Evolutionary conservation across 768 basidiomycete species (phyloP), one percentile per base, ranked within the genome.

Genomic region (Leccinum rimulosum): DNA sequence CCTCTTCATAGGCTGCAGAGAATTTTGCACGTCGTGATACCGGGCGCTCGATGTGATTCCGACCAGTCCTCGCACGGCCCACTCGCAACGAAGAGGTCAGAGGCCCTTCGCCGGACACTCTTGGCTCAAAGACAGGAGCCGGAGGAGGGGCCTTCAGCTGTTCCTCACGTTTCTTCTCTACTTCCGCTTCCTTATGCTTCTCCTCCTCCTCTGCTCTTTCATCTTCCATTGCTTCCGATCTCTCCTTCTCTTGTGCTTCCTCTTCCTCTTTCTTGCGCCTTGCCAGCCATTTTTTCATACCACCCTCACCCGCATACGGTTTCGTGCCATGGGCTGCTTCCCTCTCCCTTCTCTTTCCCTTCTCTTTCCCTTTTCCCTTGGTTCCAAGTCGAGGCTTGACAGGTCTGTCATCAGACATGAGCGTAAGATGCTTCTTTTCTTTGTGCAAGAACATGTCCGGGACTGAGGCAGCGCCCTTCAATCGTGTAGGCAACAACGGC

Each of bases 261-360:
- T 82, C 78, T 45, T 77, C 82, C 67, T 88, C 87, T 61, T 77
- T 73, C 66, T 81, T 82, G 52, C 85, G 77, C 63, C 83, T 80
- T 22, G 87, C 85, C 40, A 91, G 71, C 70, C 89, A 74, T 67
- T 87, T 91, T 77, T 87, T 90, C 80, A 90, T 85, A 1, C 88
- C 88, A 54, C 89, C 87, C 61, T 84, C 82, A 7, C 89, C 90
- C 1, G 88, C 85, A 65, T 92, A 92, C 4, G 90, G 90, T 66
- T 91, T 91, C 19, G 82, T 83, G 40, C 80, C 80, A 61, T 84
- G 85, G 14, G 77, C 72, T 17, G 76, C 69, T 25, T 59, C 70
- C 51, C 70, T 71, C 43, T 73, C 66, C 47, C 71, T 76, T 36
- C 66, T 72, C 65, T 79, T 80, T 14, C 60, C 71, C 50, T 67